phyloP scores from a whole-genome alignment of 371 early-diverging fungal species.

The Funneliformis caledonium region DNA sequence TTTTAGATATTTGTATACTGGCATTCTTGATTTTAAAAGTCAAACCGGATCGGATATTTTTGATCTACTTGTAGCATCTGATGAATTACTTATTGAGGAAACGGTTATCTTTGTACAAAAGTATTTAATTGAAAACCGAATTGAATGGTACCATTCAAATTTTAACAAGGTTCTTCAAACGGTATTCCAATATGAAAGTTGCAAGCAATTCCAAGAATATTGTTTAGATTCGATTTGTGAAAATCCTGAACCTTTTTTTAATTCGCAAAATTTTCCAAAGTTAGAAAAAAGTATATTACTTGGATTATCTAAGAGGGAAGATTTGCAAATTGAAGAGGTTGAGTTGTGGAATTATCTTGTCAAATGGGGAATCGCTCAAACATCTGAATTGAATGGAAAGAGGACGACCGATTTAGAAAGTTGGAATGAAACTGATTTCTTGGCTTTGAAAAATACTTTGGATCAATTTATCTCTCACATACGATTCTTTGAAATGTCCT shows the following conservation, averaged over 20 bases:
- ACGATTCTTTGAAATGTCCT: neutral
- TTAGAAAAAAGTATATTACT: neutral
- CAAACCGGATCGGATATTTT: neutral
- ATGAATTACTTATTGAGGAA: slow-evolving; percentile 25
- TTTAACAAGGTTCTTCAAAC: neutral
- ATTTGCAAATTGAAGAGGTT: neutral
- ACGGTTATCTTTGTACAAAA: slow-evolving; percentile 1
- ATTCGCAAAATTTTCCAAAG: neutral
- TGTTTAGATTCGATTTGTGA: neutral
- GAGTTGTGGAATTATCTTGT: slow-evolving; percentile 19
- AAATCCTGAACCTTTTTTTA: slow-evolving; percentile 4
- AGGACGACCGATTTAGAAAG: neutral
- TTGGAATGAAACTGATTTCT: neutral
- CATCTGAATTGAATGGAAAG: neutral
- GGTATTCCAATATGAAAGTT: neutral
- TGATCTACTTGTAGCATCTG: slow-evolving; percentile 18
- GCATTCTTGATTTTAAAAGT: slow-evolving; percentile 1
- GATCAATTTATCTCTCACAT: neutral
- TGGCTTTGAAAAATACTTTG: neutral
- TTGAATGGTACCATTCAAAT: slow-evolving; percentile 4
- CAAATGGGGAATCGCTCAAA: slow-evolving; percentile 20
- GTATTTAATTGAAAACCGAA: slow-evolving; percentile 12
- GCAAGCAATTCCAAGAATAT: neutral
- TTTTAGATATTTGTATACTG: slow-evolving; percentile 37
- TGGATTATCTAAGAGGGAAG: neutral